Conservation (phyloP, 352 stramenopile species). For the Blastocystis sp. region DNA sequence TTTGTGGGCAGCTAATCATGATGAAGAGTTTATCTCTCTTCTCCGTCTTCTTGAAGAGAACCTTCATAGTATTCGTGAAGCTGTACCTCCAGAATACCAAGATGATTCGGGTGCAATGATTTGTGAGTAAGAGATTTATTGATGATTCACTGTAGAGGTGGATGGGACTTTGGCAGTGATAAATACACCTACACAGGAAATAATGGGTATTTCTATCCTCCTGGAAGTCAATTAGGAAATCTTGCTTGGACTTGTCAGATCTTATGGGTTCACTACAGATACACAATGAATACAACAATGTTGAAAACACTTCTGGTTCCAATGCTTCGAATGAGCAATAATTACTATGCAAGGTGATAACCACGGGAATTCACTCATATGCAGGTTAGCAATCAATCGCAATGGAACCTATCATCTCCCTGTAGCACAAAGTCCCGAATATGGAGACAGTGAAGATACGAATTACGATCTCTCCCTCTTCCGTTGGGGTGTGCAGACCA, state of each 20-base stretch:
- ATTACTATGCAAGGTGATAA: constrained; percentile 25
- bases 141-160: neutral
- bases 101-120: constrained; percentile 11
- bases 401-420: constrained; percentile 42
- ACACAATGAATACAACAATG: constrained; percentile 44
- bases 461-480: constrained; percentile 41
- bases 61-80: neutral
- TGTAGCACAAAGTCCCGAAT: constrained; percentile 22
- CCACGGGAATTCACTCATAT: neutral
- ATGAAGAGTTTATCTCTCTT: constrained; percentile 31
- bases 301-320: constrained; percentile 1
- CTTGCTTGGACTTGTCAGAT: constrained; percentile 33
- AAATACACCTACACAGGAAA: constrained; percentile 10
- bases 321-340: constrained; percentile 13
- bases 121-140: neutral
- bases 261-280: constrained; percentile 25
- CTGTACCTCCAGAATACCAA: constrained; percentile 20
- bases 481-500: constrained; percentile 34
- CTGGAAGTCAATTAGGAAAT: constrained; percentile 28
- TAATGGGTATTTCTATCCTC: constrained; percentile 23
- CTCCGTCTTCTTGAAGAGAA: constrained; percentile 8
- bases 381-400: neutral
- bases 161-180: constrained; percentile 40
- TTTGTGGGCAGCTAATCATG: constrained; percentile 34
- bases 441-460: constrained; percentile 23